A percentile compares a stretch with the other conserved stretches of the same genome.
Conservation (phyloP, 2,329 filamentous ascomycete genomes). For the Xylogone sp. region DNA sequence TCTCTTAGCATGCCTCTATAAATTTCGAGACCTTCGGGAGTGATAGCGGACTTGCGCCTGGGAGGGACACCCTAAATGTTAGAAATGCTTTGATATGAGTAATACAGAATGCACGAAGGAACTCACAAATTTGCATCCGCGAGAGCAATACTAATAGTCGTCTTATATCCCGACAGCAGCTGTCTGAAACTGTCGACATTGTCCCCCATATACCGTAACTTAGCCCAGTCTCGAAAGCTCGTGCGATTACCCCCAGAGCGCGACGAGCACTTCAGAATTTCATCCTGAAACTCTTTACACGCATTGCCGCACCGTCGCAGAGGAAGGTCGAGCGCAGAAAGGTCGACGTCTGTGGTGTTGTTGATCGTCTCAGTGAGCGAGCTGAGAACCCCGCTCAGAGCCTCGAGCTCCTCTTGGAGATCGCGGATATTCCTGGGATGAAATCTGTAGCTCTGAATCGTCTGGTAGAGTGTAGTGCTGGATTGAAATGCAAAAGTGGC, state of each 20-base stretch:
- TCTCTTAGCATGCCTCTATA: conserved; percentile 31
- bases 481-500: conserved; percentile 35
- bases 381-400: conserved; percentile 33
- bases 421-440: conserved; percentile 36
- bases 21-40: conserved; percentile 25
- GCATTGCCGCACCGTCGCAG: conserved; percentile 37
- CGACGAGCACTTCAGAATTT: conserved; percentile 31
- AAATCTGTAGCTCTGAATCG: conserved; percentile 33
- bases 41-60: conserved; percentile 30
- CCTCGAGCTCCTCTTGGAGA: conserved; percentile 35
- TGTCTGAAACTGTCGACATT: conserved; percentile 37
- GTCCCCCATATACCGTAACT: conserved; percentile 39
- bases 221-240: conserved; percentile 43
- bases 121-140: conserved; percentile 37
- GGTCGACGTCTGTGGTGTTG: conserved; percentile 19
- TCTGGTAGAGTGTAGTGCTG: conserved; percentile 33
- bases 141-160: conserved; percentile 37
- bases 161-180: conserved; percentile 37
- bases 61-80: conserved; percentile 10
- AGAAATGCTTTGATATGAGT: conserved; percentile 6
- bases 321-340: conserved; percentile 32
- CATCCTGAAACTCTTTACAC: conserved; percentile 37
- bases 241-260: conserved; percentile 30
- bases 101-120: conserved; percentile 8
- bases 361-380: conserved; percentile 27